Base-by-base conservation (phyloP, 169 alveolate genomes). In the Fabrea salina region DNA sequence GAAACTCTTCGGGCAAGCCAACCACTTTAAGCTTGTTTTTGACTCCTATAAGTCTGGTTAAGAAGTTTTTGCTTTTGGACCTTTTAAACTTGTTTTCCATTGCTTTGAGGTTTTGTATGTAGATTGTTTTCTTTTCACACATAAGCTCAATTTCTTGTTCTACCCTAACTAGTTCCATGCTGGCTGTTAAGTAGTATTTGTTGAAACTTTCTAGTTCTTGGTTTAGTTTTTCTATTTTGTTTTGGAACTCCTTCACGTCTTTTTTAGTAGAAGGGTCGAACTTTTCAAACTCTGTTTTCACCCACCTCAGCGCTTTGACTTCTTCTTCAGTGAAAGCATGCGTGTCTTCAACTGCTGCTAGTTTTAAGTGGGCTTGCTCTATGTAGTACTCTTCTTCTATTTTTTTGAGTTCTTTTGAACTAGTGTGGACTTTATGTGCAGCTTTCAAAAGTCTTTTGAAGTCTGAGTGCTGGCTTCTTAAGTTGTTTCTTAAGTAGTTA, bases 141-240 rank as follows among this genome's bases (percentile, higher is more conserved):
- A 70, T 4, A 6, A 40, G 41, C 16, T 70, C 82, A 6, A 80
- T 37, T 37, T 49, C 80, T 33, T 50, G 19, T 30, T 70, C 44
- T 22, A 75, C 57, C 19, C 50, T 47, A 27, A 61, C 19, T 3
- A 70, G 19, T 16, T 53, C 53, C 40, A 74, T 80, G 43, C 39
- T 22, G 6, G 47, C 59, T 1, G 37, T 33, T 22, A 41, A 39
- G 19, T 22, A 43, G 19, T 78, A 33, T 43, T 83, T 75, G 56
- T 56, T 56, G 4, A 39, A 40, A 32, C 35, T 68, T 25, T 86
- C 79, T 3, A 83, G 41, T 27, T 86, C 90, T 27, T 43, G 53
- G 39, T 86, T 85, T n/a, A 86, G 53, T 19, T 58, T 59, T 51
- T 74, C 88, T 3, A 86, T 79, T 51, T 86, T 86, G n/a, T 75